phyloP scores from a whole-genome alignment of 2,329 filamentous ascomycete species.

The Penicillium polonicum region DNA sequence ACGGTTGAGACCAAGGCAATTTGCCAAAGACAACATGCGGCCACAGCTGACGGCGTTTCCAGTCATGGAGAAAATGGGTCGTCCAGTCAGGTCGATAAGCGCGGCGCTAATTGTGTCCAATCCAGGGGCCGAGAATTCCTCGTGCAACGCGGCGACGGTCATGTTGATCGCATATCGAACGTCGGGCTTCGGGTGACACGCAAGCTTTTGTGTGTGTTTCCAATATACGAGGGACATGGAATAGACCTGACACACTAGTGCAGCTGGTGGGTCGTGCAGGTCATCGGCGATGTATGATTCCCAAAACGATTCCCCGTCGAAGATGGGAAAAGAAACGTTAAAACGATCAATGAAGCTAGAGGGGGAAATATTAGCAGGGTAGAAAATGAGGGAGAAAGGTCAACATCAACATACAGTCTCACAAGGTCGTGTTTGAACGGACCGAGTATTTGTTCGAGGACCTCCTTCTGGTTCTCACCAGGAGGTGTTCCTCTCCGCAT shows the following conservation, averaged over 20 bases:
- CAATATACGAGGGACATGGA: conserved; percentile 60
- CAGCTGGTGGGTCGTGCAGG: conserved; percentile 53
- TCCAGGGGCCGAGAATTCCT: conserved; percentile 59
- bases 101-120: conserved; percentile 59
- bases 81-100: conserved; percentile 59
- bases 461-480: conserved; percentile 52
- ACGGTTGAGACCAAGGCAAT: conserved; percentile 57
- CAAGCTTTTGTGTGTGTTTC: conserved; percentile 49
- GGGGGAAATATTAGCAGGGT: not conserved
- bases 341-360: conserved; percentile 56
- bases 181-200: conserved; percentile 54
- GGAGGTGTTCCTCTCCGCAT: conserved; percentile 44
- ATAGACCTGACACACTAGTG: conserved; percentile 58
- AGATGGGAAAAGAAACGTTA: conserved; percentile 61
- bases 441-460: conserved; percentile 60
- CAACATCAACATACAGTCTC: conserved; percentile 44
- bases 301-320: conserved; percentile 57
- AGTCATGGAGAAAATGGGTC: conserved; percentile 60
- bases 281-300: conserved; percentile 48
- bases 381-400: not conserved
- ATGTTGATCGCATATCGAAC: conserved; percentile 63
- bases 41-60: conserved; percentile 58
- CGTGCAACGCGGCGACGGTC: conserved; percentile 59
- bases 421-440: conserved; percentile 54
- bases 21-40: conserved; percentile 54